A percentile compares a stretch with the other conserved stretches of the same genome.
phyloP scores from a whole-genome alignment of 306 rosid species.

The Ormosia emarginata region DNA sequence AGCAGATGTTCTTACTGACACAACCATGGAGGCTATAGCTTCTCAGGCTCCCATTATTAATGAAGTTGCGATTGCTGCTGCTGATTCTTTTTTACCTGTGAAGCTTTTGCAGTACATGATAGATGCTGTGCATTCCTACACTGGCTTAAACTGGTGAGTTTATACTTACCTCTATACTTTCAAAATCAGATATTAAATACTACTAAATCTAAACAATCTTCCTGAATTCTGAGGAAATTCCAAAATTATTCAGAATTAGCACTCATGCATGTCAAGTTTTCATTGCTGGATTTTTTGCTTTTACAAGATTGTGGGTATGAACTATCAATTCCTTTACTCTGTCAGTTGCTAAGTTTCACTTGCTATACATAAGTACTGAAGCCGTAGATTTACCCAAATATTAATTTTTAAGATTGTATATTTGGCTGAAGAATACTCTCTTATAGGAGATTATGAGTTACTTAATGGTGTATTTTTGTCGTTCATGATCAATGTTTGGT shows the following conservation, averaged over 20 bases:
- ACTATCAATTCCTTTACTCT: background rate
- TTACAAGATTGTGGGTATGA: background rate
- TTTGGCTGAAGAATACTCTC: background rate
- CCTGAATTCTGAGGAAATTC: background rate
- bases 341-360: background rate
- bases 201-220: background rate
- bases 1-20: conserved; percentile 56
- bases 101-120: conserved; percentile 60
- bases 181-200: background rate
- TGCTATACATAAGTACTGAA: background rate
- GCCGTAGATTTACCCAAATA: background rate
- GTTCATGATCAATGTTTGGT: background rate
- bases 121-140: conserved; percentile 53
- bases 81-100: conserved; percentile 61
- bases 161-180: background rate
- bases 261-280: background rate
- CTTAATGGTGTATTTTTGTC: background rate
- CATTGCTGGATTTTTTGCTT: background rate
- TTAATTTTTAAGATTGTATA: background rate
- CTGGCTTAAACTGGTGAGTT: conserved; percentile 61
- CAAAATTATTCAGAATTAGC: conserved; percentile 10
- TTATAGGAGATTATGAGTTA: background rate
- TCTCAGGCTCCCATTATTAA: conserved; percentile 49
- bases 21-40: conserved; percentile 48
- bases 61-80: conserved; percentile 70